A percentile compares a stretch with the other conserved stretches of the same genome.
phyloP scores from a whole-genome alignment of 2,329 filamentous ascomycete genomes.

The Talaromyces sp. region DNA sequence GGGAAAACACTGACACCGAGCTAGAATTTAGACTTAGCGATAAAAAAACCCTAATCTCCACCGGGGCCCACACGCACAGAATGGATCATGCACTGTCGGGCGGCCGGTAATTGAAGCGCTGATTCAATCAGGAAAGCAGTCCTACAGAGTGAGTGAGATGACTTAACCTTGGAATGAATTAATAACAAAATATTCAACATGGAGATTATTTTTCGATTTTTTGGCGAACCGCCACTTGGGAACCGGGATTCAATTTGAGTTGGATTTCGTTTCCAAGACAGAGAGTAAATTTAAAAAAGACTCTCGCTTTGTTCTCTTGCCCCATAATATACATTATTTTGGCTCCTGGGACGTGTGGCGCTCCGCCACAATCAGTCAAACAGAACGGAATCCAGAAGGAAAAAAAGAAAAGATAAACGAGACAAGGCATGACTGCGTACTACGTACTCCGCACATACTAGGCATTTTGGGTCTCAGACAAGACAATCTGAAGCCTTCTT shows the following conservation, averaged over 20 bases:
- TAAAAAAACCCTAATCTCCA: neutral
- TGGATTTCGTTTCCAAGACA: neutral
- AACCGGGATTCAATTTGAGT: neutral
- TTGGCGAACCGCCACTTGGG: neutral
- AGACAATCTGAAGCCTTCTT: neutral
- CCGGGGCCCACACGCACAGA: neutral
- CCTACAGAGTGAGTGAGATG: no score
- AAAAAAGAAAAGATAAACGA: neutral
- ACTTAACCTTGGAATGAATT: no score
- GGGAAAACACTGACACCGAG: neutral
- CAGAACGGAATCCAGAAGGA: neutral
- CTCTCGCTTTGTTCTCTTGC: neutral
- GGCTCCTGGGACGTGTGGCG: slow-evolving; percentile 1
- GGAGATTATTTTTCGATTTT: neutral
- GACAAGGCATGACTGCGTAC: neutral
- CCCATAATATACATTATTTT: neutral
- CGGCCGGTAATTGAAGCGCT: no score
- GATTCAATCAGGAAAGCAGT: no score
- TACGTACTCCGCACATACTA: neutral
- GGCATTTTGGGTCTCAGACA: neutral
- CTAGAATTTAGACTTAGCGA: slow-evolving; percentile 2
- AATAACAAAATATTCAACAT: neutral
- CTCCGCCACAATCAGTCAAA: slow-evolving; percentile 2
- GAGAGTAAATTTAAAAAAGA: neutral
- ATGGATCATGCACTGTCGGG: neutral